Percentiles rank a stretch among this genome's conserved stretches.
phyloP scores from a whole-genome alignment of 1,284 basidiomycete genomes.

The Volvariella volvacea region DNA sequence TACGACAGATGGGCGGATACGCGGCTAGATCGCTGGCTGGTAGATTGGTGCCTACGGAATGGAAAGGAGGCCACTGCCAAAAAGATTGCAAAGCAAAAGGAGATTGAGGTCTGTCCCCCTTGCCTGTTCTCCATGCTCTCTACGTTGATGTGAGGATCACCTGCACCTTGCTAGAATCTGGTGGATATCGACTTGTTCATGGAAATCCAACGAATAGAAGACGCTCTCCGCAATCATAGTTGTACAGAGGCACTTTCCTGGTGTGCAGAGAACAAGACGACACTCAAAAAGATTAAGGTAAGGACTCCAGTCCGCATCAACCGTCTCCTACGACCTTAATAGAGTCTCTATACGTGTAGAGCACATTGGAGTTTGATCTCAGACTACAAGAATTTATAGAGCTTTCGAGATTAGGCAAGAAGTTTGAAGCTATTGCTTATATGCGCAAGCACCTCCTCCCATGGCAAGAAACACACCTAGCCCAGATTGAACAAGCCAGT shows the following conservation, averaged over 20 bases:
- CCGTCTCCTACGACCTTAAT: slow-evolving; percentile 3
- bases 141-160: no score
- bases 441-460: slow-evolving; percentile 73
- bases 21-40: slow-evolving; percentile 84
- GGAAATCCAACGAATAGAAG: slow-evolving; percentile 83
- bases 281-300: slow-evolving; percentile 87
- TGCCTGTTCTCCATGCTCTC: slow-evolving; percentile 5
- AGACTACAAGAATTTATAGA: slow-evolving; percentile 97
- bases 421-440: slow-evolving; percentile 79
- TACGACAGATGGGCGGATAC: slow-evolving; percentile 74
- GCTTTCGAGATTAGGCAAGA: slow-evolving; percentile 66
- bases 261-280: slow-evolving; percentile 95
- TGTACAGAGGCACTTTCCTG: slow-evolving; percentile 87
- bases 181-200: slow-evolving; percentile 91
- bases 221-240: slow-evolving; percentile 68
- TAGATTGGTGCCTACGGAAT: slow-evolving; percentile 83
- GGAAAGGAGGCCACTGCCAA: slow-evolving; percentile 68
- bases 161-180: slow-evolving; percentile 45
- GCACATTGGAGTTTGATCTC: slow-evolving; percentile 92
- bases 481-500: slow-evolving; percentile 73
- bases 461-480: slow-evolving; percentile 78
- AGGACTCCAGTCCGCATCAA: slow-evolving; percentile 4
- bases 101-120: slow-evolving; percentile 53
- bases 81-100: slow-evolving; percentile 61
- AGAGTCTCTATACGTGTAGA: slow-evolving; percentile 38